Percentiles rank a stretch among this genome's conserved stretches.
These are phyloP conservation scores for Spergularia bocconei DNA, from an alignment of 148 eudicot genomes.

Conservation along the genomic window DNA sequence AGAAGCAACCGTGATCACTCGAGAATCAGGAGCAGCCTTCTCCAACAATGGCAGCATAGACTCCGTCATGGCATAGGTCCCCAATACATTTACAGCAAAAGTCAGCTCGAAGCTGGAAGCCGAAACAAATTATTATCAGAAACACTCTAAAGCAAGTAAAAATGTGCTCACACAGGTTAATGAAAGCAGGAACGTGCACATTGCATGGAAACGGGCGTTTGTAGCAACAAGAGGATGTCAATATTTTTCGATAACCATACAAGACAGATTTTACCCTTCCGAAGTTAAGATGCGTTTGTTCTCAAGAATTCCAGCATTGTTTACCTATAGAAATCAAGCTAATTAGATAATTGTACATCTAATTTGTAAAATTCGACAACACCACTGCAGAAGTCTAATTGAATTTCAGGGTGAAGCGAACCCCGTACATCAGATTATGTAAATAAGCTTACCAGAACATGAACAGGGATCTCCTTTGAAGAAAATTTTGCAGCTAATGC, in stretches of 20 bases:
- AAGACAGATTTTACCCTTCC: conserved; percentile 59
- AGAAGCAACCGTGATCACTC: conserved; percentile 86
- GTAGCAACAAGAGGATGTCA: neutral
- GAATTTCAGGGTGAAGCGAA: neutral
- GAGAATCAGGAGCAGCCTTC: conserved; percentile 89
- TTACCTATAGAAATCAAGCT: conserved; percentile 49
- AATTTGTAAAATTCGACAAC: neutral
- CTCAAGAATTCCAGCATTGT: conserved; percentile 90
- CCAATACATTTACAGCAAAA: conserved; percentile 89
- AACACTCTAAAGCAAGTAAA: neutral
- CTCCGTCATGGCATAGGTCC: conserved; percentile 75
- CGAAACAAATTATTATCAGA: conserved; percentile 15
- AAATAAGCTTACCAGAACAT: conserved; percentile 59
- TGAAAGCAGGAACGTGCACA: neutral
- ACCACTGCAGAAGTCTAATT: neutral
- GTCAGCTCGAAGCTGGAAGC: conserved; percentile 67
- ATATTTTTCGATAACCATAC: neutral
- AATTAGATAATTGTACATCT: neutral
- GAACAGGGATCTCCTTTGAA: conserved; percentile 62
- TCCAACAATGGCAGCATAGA: conserved; percentile 72
- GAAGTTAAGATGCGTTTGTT: conserved; percentile 48
- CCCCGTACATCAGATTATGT: neutral
- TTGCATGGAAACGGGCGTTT: neutral
- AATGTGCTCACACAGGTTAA: neutral
- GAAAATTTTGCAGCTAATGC: conserved; percentile 60